A percentile compares a stretch with the other conserved stretches of the same genome.
Evolutionary conservation across 352 stramenopile genomes (phyloP).

Genomic region (Pythium scleroteichum): DNA sequence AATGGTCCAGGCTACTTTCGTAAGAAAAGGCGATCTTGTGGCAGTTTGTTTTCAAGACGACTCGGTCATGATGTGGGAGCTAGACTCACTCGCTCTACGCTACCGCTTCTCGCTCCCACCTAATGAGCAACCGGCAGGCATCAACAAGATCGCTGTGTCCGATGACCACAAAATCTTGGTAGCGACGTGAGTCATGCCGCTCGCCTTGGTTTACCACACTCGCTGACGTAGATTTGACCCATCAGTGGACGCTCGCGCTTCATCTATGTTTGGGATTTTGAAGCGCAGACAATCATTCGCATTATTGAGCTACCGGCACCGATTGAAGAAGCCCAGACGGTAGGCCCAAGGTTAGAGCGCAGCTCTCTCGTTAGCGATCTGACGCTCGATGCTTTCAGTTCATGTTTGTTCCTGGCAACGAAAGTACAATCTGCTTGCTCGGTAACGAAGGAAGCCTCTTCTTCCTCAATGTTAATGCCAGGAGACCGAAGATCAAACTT

Average conservation of each 20-base stretch:
- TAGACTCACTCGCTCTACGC: slow-evolving; percentile 67
- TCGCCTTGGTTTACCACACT: neutral
- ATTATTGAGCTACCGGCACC: slow-evolving; percentile 82
- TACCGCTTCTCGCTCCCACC: slow-evolving; percentile 73
- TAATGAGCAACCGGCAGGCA: slow-evolving; percentile 54
- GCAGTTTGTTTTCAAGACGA: slow-evolving; percentile 83
- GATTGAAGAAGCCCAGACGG: slow-evolving; percentile 63
- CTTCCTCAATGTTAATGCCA: slow-evolving; percentile 70
- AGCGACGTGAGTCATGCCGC: slow-evolving; percentile 47
- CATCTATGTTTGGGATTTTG: slow-evolving; percentile 84
- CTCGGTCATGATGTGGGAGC: slow-evolving; percentile 87
- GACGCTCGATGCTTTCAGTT: slow-evolving; percentile 38
- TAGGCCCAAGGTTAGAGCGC: slow-evolving; percentile 25
- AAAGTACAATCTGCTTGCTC: slow-evolving; percentile 65
- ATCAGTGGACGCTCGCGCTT: slow-evolving; percentile 66
- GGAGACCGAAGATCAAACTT: slow-evolving; percentile 71
- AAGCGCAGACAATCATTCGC: slow-evolving; percentile 81
- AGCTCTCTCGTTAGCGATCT: neutral
- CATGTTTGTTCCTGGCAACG: slow-evolving; percentile 57
- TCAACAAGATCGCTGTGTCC: slow-evolving; percentile 73
- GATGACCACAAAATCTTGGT: slow-evolving; percentile 77
- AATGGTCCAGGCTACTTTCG: slow-evolving; percentile 47
- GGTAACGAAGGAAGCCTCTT: slow-evolving; percentile 66
- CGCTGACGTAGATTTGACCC: neutral
- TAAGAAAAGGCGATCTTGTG: slow-evolving; percentile 58